A percentile compares a stretch with the other conserved stretches of the same genome.
Evolutionary conservation across 768 basidiomycete genomes (phyloP).

Genomic region (Lactifluus hygrophoroides): DNA sequence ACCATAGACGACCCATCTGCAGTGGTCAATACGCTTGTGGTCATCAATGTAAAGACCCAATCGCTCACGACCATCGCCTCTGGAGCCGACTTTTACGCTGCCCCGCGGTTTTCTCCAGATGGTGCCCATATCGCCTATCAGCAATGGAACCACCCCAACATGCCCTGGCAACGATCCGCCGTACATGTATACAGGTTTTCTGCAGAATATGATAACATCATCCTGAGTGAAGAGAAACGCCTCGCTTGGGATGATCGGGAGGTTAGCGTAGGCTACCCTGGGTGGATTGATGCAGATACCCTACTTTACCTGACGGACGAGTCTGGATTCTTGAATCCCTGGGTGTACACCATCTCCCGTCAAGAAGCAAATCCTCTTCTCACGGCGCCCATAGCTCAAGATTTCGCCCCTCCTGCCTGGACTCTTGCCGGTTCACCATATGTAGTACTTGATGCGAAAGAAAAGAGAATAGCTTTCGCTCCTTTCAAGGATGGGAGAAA

Average conservation of each 20-base stretch:
- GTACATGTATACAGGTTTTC: constrained; percentile 45
- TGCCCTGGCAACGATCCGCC: constrained; percentile 63
- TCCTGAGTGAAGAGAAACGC: not conserved
- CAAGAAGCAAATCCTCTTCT: not conserved
- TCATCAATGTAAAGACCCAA: constrained; percentile 43
- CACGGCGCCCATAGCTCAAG: not conserved
- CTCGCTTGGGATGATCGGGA: constrained; percentile 4
- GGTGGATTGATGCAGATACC: constrained; percentile 1
- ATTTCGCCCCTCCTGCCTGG: constrained; percentile 7
- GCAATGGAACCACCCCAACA: constrained; percentile 60
- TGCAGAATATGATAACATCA: constrained; percentile 19
- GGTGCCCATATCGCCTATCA: constrained; percentile 53
- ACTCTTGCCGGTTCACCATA: not conserved
- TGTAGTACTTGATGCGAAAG: not conserved
- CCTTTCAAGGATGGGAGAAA: not conserved
- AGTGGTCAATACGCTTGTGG: constrained; percentile 48
- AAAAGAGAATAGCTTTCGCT: not conserved
- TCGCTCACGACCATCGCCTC: constrained; percentile 38
- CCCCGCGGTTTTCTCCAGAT: constrained; percentile 50
- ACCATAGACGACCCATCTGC: constrained; percentile 42
- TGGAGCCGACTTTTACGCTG: constrained; percentile 67
- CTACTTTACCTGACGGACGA: constrained; percentile 6
- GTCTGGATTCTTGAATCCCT: constrained; percentile 12
- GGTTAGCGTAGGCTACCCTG: constrained; percentile 1
- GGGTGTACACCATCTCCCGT: not conserved